phyloP scores from a whole-genome alignment of 2,329 filamentous ascomycete genomes.

The Knoxdaviesia capensis region DNA sequence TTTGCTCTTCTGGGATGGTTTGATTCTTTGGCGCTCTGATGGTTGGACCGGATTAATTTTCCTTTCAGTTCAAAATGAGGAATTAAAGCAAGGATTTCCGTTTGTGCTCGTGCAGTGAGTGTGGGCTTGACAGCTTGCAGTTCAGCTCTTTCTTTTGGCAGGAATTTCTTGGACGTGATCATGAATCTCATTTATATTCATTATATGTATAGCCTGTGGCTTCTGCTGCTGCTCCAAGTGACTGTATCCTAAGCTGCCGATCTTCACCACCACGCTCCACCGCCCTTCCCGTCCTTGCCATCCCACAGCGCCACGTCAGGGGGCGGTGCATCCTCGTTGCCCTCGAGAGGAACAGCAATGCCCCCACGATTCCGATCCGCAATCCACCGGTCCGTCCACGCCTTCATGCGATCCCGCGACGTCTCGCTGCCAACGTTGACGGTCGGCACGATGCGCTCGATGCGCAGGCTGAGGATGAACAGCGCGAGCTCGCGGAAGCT shows the following conservation, averaged over 20 bases:
- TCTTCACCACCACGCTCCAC: slow-evolving; percentile 17
- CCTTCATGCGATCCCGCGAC: slow-evolving; percentile 38
- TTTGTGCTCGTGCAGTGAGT: too few species aligned
- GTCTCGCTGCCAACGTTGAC: slow-evolving; percentile 56
- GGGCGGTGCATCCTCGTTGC: slow-evolving; percentile 12
- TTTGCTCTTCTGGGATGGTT: background rate
- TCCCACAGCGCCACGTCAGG: slow-evolving; percentile 14
- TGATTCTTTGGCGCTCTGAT: too few species aligned
- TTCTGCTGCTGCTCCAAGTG: too few species aligned
- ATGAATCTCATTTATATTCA: too few species aligned
- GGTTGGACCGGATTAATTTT: too few species aligned
- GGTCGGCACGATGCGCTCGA: slow-evolving; percentile 81
- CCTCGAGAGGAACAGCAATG: slow-evolving; percentile 22
- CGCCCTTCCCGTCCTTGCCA: slow-evolving; percentile 17
- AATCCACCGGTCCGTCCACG: slow-evolving; percentile 43
- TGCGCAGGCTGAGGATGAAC: slow-evolving; percentile 73
- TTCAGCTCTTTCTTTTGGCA: too few species aligned
- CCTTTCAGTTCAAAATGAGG: too few species aligned
- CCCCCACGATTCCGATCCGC: slow-evolving; percentile 36
- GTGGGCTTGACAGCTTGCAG: too few species aligned
- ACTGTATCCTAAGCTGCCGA: too few species aligned
- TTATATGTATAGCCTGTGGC: too few species aligned
- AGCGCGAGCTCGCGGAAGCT: slow-evolving; percentile 87
- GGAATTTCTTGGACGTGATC: too few species aligned
- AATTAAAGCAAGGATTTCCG: too few species aligned